Conservation (phyloP, 805 yeast genomes). For the Pichia thaimueangensis region DNA sequence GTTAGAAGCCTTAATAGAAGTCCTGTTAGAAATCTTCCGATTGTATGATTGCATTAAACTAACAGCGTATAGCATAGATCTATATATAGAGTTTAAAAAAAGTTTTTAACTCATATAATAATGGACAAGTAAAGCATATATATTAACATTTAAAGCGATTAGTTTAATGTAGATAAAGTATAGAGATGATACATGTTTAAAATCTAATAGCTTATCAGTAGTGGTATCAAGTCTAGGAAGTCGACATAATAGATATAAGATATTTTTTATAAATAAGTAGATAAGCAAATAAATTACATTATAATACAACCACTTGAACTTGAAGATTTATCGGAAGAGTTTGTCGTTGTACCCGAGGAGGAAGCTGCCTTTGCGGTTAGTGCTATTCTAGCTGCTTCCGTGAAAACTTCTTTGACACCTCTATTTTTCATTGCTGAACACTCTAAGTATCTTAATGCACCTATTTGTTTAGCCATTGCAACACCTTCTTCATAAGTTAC, state of each 20-base stretch:
- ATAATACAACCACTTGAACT: conserved; percentile 20
- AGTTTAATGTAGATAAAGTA: too few species aligned
- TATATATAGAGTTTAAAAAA: too few species aligned
- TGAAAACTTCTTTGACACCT: conserved; percentile 98
- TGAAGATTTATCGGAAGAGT: conserved; percentile 33
- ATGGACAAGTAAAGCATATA: too few species aligned
- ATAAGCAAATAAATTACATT: conserved; percentile 16
- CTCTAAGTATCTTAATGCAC: conserved; percentile 90
- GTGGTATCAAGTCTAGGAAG: too few species aligned
- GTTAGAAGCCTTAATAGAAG: conserved; percentile 8
- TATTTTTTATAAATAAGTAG: neutral
- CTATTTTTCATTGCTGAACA: conserved; percentile 95
- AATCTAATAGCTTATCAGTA: too few species aligned
- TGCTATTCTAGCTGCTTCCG: conserved; percentile 98
- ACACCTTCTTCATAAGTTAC: conserved; percentile 92
- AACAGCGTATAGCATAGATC: neutral
- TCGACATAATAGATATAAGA: too few species aligned
- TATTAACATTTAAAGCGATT: too few species aligned
- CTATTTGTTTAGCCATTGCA: conserved; percentile 84
- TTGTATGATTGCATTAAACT: too few species aligned
- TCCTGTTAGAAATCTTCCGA: neutral
- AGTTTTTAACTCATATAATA: too few species aligned
- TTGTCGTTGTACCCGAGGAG: conserved; percentile 12
- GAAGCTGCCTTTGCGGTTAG: conserved; percentile 83
- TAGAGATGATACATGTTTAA: too few species aligned